Evolutionary conservation across 164 flowering plant genomes (phyloP), one percentile per base, ranked within the genome.

Genomic region (Aristolochia californica): DNA sequence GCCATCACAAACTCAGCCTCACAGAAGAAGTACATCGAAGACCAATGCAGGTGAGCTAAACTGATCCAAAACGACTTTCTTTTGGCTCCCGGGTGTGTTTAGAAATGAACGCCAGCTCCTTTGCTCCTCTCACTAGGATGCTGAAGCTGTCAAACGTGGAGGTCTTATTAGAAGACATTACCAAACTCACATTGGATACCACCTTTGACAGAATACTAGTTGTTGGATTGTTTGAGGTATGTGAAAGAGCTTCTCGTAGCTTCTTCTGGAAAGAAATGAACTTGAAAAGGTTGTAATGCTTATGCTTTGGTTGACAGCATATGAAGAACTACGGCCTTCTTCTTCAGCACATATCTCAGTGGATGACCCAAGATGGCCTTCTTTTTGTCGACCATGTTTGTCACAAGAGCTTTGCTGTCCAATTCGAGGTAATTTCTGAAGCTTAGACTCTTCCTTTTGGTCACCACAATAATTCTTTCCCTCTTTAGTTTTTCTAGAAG

Each of bases 171-270:
- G 88, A 87, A 54, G 98, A 91, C 64, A 88, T 88, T 45, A 81
- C 84, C 70, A 77, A 78, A 51, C 83, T 77, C 64, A 84, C 86
- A 48, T 86, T 88, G 88, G 90, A 86, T 43, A 84, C 72, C 16
- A 70, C 87, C 20, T 91, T 65, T 66, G 96, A 91, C 64, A 62
- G 93, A 38, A 73, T 91, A 60, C 70, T 79, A 48, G 87, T 91
- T 17, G 86, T 91, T 55, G 98, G 76, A 76, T 86, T 91, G 91
- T 84, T 88, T 72, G 98, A 88, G 95, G 98, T 84, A 63, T 45
- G 27, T 2, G 13, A 17, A 10, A 22, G 7, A 2, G 45, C 45
- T 43, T 43, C 45, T 11, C 16, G 16, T 11, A 43, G 16, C 45
- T 11, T 43, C 16, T 17, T 8, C 21, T 48, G 22, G 12, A 18